A percentile compares a stretch with the other conserved stretches of the same genome.
phyloP scores from a whole-genome alignment of 2,329 filamentous ascomycete species.

The Pestalotiopsis sp. region DNA sequence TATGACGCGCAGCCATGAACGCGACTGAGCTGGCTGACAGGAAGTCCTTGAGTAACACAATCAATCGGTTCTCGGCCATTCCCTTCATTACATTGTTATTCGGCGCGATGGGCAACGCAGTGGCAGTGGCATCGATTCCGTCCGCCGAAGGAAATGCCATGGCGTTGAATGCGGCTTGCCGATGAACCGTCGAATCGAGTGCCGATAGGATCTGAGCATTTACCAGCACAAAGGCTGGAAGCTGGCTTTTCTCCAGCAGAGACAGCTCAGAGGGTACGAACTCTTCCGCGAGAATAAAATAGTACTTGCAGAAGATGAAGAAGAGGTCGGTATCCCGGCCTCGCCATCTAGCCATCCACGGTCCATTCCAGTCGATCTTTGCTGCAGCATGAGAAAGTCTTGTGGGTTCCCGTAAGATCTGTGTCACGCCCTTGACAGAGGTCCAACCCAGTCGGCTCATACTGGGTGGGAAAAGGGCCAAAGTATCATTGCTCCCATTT shows the following conservation, averaged over 20 bases:
- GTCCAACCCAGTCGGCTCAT: constrained; percentile 61
- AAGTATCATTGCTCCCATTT: constrained; percentile 63
- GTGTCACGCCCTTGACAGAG: constrained; percentile 46
- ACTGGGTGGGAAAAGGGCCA: constrained; percentile 67
- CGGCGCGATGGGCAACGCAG: constrained; percentile 62
- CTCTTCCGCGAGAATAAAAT: constrained; percentile 75
- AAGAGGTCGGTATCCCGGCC: constrained; percentile 87
- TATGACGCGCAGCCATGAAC: constrained; percentile 52
- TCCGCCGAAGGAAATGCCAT: constrained; percentile 45
- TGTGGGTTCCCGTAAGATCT: constrained; percentile 65
- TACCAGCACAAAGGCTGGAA: constrained; percentile 77
- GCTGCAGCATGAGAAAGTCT: constrained; percentile 66
- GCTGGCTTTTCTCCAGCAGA: constrained; percentile 57
- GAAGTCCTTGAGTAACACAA: constrained; percentile 80
- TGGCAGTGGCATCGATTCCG: constrained; percentile 62
- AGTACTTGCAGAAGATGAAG: constrained; percentile 89
- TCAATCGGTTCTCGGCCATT: constrained; percentile 86
- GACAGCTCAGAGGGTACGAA: constrained; percentile 60
- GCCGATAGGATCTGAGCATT: constrained; percentile 80
- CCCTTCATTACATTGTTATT: constrained; percentile 68
- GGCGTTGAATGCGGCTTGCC: constrained; percentile 58
- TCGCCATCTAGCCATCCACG: constrained; percentile 83
- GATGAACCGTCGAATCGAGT: constrained; percentile 81
- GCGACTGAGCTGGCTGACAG: constrained; percentile 51
- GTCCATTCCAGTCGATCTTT: constrained; percentile 80